phyloP scores from a whole-genome alignment of 495 filamentous ascomycete genomes.

The Penicillium desertorum region DNA sequence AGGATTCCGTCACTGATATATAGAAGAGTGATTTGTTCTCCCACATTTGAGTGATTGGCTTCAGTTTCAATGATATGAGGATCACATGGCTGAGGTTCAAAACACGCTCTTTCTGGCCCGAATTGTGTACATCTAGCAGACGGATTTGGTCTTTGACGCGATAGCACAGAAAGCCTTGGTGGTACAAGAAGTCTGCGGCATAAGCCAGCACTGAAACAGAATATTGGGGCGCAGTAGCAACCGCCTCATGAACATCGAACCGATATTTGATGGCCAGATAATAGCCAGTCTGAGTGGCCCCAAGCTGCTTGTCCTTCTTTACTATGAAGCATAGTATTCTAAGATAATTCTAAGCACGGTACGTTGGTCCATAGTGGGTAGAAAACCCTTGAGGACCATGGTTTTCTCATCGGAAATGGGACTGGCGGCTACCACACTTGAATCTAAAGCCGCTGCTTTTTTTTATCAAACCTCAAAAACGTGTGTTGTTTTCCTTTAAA shows the following conservation, averaged over 20 bases:
- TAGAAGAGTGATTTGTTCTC: not conserved
- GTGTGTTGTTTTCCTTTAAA: no score
- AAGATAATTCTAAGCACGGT: not conserved
- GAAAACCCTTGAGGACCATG: no score
- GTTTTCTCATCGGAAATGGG: no score
- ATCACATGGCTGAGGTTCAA: not conserved
- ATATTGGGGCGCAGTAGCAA: slow-evolving; percentile 1
- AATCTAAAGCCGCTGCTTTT: no score
- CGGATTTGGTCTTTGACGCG: slow-evolving; percentile 1
- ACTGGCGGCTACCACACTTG: no score
- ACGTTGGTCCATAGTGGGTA: slow-evolving; percentile 1
- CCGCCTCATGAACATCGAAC: not conserved
- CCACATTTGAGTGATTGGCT: not conserved
- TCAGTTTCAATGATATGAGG: not conserved
- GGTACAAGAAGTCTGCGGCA: slow-evolving; percentile 2
- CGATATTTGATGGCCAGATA: not conserved
- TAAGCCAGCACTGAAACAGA: slow-evolving; percentile 4
- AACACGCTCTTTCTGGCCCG: slow-evolving; percentile 1
- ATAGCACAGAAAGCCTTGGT: slow-evolving; percentile 2
- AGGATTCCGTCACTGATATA: not conserved
- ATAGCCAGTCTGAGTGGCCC: not conserved
- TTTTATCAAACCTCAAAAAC: no score
- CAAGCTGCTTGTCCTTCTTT: slow-evolving; percentile 1
- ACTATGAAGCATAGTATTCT: not conserved
- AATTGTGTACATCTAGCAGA: not conserved